phyloP scores from a whole-genome alignment of 495 filamentous ascomycete genomes.

The Lineolata rhizophorae region DNA sequence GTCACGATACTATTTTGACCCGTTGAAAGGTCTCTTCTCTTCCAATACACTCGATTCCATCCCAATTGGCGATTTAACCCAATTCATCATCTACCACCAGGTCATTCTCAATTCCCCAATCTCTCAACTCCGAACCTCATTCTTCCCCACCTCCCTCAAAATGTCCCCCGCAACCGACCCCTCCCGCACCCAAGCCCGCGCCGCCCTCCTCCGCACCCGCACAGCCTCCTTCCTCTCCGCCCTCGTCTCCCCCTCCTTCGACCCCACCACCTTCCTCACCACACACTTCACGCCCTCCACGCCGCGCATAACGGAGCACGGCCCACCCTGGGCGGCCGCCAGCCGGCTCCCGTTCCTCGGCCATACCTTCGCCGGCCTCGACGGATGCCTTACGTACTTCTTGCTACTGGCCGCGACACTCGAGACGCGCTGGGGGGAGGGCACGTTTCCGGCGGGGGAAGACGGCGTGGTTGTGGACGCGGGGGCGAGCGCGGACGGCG shows the following conservation, averaged over 20 bases:
- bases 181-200: too few relatives aligned
- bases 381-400: neutral
- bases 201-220: neutral
- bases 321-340: neutral
- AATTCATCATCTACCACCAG: too few relatives aligned
- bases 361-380: neutral
- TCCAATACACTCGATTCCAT: too few relatives aligned
- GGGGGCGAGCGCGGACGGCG: too few relatives aligned
- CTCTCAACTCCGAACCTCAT: too few relatives aligned
- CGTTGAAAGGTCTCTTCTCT: too few relatives aligned
- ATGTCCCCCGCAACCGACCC: too few relatives aligned
- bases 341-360: neutral
- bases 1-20: too few relatives aligned
- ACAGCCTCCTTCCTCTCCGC: neutral
- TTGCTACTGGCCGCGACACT: neutral
- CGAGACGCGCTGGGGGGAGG: neutral
- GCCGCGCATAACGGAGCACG: constrained; percentile 1
- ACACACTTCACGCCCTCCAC: neutral
- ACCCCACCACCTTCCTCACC: neutral
- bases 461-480: neutral
- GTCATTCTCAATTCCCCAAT: too few relatives aligned
- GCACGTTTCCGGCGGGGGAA: neutral
- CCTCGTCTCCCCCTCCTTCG: too few relatives aligned
- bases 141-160: too few relatives aligned
- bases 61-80: too few relatives aligned